Evolutionary conservation across 768 basidiomycete species (phyloP).

Genomic region (Infundibulicybe gibba): DNA sequence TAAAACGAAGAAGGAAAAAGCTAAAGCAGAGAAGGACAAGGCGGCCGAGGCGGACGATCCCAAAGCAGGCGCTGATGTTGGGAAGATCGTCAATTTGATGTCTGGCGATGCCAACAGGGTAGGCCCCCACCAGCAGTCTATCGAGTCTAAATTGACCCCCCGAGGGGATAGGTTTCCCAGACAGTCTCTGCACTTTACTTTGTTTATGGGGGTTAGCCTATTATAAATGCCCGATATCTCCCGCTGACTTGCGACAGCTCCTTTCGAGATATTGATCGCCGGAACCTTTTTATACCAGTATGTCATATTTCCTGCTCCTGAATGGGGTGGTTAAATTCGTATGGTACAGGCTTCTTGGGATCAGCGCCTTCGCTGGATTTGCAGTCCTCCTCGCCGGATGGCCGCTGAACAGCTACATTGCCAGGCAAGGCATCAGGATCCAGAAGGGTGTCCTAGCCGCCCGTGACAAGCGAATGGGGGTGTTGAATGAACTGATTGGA

Average conservation of each 20-base stretch:
- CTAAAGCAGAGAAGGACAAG: constrained; percentile 34
- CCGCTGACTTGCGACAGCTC: constrained; percentile 35
- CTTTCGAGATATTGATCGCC: constrained; percentile 76
- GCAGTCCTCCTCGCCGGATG: constrained; percentile 60
- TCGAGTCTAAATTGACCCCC: background rate
- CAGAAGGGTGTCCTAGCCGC: constrained; percentile 58
- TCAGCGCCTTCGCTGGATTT: constrained; percentile 76
- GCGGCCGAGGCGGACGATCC: constrained; percentile 48
- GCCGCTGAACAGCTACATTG: constrained; percentile 69
- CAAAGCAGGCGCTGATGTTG: constrained; percentile 78
- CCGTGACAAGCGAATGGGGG: constrained; percentile 73
- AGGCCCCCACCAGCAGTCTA: constrained; percentile 6
- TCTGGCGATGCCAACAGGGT: constrained; percentile 69
- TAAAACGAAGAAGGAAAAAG: constrained; percentile 13
- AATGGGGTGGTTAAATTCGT: background rate
- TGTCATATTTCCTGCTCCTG: constrained; percentile 9
- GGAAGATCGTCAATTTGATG: constrained; percentile 91
- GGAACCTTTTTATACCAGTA: constrained; percentile 75
- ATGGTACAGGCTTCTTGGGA: constrained; percentile 49
- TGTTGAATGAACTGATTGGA: constrained; percentile 74
- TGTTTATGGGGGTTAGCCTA: constrained; percentile 55
- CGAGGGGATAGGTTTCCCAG: constrained; percentile 36
- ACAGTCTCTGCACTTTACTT: constrained; percentile 56
- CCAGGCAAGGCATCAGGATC: constrained; percentile 55
- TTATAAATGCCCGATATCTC: background rate